Evolutionary conservation across 2,329 filamentous ascomycete species (phyloP).

Genomic region (Colletotrichum australisinense): DNA sequence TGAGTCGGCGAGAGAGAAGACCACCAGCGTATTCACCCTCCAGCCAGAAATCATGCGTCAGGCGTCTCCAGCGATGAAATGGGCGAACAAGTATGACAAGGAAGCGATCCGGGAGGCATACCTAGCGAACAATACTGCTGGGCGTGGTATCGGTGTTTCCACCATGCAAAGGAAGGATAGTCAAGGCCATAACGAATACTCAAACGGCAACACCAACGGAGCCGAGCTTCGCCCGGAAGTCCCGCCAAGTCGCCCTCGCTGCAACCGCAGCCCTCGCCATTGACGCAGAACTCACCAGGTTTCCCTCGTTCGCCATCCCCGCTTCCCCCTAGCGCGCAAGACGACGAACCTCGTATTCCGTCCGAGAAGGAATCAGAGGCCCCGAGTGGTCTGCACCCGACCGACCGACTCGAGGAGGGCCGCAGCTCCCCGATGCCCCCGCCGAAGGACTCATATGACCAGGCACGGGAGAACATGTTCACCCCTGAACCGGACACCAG

Average conservation of each 20-base stretch:
- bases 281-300: constrained; percentile 40
- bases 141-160: constrained; percentile 69
- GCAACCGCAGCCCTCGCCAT: constrained; percentile 38
- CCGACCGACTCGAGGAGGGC: constrained; percentile 46
- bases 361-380: constrained; percentile 52
- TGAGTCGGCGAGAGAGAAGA: constrained; percentile 75
- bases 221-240: constrained; percentile 51
- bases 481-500: constrained; percentile 55
- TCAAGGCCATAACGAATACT: constrained; percentile 38
- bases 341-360: constrained; percentile 39
- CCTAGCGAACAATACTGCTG: constrained; percentile 77
- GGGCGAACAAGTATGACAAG: constrained; percentile 96
- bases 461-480: constrained; percentile 49
- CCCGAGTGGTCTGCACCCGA: constrained; percentile 48
- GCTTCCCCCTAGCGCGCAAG: constrained; percentile 15
- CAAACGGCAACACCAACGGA: constrained; percentile 48
- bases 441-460: constrained; percentile 47
- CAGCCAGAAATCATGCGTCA: constrained; percentile 87
- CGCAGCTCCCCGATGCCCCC: constrained; percentile 54
- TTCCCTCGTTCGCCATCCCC: constrained; percentile 15
- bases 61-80: constrained; percentile 94
- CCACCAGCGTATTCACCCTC: constrained; percentile 88
- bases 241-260: constrained; percentile 54
- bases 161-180: constrained; percentile 56
- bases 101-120: constrained; percentile 88